Base-by-base conservation (phyloP, 768 basidiomycete species). In the Leccinum boreale region DNA sequence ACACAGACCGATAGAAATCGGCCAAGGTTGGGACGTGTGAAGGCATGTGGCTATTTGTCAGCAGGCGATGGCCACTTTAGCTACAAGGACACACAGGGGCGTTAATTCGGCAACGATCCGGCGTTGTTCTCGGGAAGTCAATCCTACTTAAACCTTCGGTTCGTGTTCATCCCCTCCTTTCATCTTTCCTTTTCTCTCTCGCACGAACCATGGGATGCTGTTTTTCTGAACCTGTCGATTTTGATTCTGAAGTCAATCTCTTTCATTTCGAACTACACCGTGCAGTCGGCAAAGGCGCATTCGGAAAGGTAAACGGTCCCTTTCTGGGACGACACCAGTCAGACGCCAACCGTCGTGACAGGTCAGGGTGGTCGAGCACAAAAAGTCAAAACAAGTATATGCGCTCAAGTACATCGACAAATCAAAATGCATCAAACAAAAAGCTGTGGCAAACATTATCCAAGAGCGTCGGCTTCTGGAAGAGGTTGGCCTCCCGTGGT, bases 361-460 rank as follows among this genome's bases (percentile, higher is more conserved):
- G 94, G 95, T 98, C 71, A 86, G 95, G 69, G 94, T 98, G 48
- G 93, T 98, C 60, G 94, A 98, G 73, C 94, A 97, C 78, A 97
- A 96, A 72, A 86, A 87, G 68, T 85, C 91, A 2, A 94, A 94
- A 70, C 85, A 92, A 65, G 81, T 98, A 2, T 97, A 92, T 70
- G 95, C 95, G 21, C 85, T 98, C 75, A 98, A 98, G 70, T 98
- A 98, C 77, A 94, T 98, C 77, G 95, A 98, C 75, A 98, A 98
- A 75, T 81, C 91, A 48, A 87, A 86, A 69, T 92, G 94, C 73
- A 87, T 94, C 59, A 87, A 87, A 69, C 92, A 94, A 77, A 92
- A 89, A 73, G 92, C 94, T 11, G 83, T 95, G 10, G 90, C 89
- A 24, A 95, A 97, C 70, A 87, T 92, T 65, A 92, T 98, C 56